Percentiles rank a stretch among this genome's conserved stretches.
phyloP scores from a whole-genome alignment of 169 alveolate genomes.

The Pseudocohnilembus persalinus region DNA sequence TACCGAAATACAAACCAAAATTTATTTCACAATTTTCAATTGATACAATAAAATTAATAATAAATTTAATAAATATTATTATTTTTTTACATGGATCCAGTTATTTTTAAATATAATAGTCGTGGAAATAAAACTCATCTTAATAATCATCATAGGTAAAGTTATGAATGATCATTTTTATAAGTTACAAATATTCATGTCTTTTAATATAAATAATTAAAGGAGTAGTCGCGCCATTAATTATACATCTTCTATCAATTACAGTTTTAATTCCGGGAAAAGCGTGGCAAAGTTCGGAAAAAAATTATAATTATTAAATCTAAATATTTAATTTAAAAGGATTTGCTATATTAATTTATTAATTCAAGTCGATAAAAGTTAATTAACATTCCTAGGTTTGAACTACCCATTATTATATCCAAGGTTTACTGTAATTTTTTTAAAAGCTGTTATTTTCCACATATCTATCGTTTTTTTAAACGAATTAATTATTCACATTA shows the following conservation, averaged over 20 bases:
- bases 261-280: neutral
- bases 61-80: no score
- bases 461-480: neutral
- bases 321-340: neutral
- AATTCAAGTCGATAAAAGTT: neutral
- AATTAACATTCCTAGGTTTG: neutral
- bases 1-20: no score
- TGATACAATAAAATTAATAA: no score
- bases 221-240: neutral
- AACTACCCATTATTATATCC: neutral
- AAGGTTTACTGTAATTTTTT: neutral
- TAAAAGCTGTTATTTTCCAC: neutral
- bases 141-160: slow-evolving; percentile 43
- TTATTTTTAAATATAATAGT: slow-evolving; percentile 21
- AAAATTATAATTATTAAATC: no score
- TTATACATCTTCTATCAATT: neutral
- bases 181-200: slow-evolving; percentile 29
- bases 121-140: slow-evolving; percentile 22
- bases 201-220: neutral
- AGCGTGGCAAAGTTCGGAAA: neutral
- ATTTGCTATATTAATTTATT: neutral
- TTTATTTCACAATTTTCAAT: no score
- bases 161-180: slow-evolving; percentile 40
- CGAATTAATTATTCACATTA: neutral
- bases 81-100: slow-evolving; percentile 35